phyloP scores from a whole-genome alignment of 2,329 filamentous ascomycete genomes.

The Penicillium sumatraense region DNA sequence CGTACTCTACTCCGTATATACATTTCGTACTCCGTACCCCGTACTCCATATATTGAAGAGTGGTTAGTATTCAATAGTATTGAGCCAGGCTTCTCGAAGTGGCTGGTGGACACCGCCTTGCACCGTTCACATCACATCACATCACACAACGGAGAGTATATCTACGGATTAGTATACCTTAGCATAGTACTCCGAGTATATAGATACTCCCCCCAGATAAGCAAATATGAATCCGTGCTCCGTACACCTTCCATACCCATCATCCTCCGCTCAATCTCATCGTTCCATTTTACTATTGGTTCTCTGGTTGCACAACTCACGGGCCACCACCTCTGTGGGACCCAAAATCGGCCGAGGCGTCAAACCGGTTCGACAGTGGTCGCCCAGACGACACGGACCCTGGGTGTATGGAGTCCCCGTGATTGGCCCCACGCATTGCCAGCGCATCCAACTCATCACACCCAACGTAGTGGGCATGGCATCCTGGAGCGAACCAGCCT shows the following conservation, averaged over 20 bases:
- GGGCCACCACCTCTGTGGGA: slow-evolving; percentile 17
- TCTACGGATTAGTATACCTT: too few relatives aligned
- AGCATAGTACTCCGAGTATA: too few relatives aligned
- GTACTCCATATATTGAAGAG: too few relatives aligned
- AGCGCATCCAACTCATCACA: slow-evolving; percentile 28
- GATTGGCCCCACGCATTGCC: slow-evolving; percentile 27
- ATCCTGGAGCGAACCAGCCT: slow-evolving; percentile 2
- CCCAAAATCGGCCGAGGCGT: slow-evolving; percentile 13
- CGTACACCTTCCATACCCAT: background rate
- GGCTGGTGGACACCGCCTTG: slow-evolving; percentile 1
- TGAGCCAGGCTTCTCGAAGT: background rate
- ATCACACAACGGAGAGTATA: too few relatives aligned
- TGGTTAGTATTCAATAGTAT: background rate
- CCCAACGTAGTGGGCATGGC: background rate
- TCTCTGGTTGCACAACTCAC: slow-evolving; percentile 20
- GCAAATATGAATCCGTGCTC: too few relatives aligned
- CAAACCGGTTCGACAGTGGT: slow-evolving; percentile 20
- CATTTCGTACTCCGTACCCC: background rate
- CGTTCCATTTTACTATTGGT: background rate
- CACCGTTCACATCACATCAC: background rate
- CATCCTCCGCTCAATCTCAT: background rate
- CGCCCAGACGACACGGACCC: slow-evolving; percentile 25
- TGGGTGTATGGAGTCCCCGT: slow-evolving; percentile 10
- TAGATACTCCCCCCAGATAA: too few relatives aligned
- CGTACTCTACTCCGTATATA: background rate